Evolutionary conservation across 345 rosid genomes (phyloP), one percentile per base, ranked within the genome.

Genomic region (Corchorus capsularis): DNA sequence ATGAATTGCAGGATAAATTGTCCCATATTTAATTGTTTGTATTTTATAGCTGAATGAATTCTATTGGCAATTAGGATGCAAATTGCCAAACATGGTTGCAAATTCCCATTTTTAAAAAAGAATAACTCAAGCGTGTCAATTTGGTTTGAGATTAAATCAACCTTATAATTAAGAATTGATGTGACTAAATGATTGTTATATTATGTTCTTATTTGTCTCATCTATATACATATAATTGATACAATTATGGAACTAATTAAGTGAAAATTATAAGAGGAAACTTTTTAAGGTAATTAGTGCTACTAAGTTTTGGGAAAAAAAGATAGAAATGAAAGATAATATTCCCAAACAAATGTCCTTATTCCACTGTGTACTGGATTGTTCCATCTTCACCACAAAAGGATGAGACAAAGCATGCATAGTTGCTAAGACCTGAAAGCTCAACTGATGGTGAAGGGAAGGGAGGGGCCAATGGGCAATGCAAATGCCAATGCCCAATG

Each of bases 361-460:
- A 27, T 20, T 53, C 13, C 74, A 62, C 74, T 20, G 69, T n/a
- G 54, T 64, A 20, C 77, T 53, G 19, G 16, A 54, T 77, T 79
- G 62, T 80, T 64, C 79, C 79, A 41, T 78, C 66, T 77, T 72
- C 41, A 54, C 59, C 64, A 19, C 76, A 22, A 59, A 63, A 73
- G 79, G 59, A 73, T 34, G 75, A 79, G 64, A 80, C 9, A 46
- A 65, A 1, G 67, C 72, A 69, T 77, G 70, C 63, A 72, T n/a
- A 61, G 75, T 67, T 27, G 74, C 16, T 19, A 47, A 32, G 13
- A 56, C 37, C 37, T 71, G 75, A 74, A 77, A 79, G 80, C 74
- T 57, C 67, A 64, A 76, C 61, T 70, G 62, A 77, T 46, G 61
- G 79, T 22, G 80, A 85, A 73, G 53, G 43, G 43, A 27, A 27